Percentiles rank a stretch among this genome's conserved stretches.
Conservation (phyloP, 306 rosid species). For the Rubus idaeus region DNA sequence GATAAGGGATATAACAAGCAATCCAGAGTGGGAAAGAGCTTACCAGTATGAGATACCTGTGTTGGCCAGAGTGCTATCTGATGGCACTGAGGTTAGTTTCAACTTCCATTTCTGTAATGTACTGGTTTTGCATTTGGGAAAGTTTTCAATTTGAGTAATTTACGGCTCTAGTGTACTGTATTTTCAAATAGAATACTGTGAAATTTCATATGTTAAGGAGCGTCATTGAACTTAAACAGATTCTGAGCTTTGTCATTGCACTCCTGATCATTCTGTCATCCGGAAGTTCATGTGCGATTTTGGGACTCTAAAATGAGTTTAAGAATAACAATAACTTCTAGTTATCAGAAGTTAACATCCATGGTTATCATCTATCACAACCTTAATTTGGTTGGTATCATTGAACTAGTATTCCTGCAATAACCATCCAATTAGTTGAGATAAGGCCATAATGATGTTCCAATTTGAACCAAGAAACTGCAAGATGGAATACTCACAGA, state of each 20-base stretch:
- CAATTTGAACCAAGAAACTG: neutral
- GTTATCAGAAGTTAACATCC: neutral
- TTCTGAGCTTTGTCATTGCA: neutral
- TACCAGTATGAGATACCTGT: conserved; percentile 93
- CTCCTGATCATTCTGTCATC: neutral
- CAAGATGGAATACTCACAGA: neutral
- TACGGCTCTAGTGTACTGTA: neutral
- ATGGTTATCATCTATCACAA: neutral
- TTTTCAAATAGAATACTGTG: neutral
- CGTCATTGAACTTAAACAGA: neutral
- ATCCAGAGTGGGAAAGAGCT: conserved; percentile 81
- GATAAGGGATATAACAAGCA: conserved; percentile 82
- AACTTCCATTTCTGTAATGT: neutral
- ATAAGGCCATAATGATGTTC: neutral
- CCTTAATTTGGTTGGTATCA: neutral
- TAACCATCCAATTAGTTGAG: neutral
- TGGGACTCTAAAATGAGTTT: neutral
- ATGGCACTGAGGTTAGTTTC: conserved; percentile 87
- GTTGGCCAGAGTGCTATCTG: conserved; percentile 66
- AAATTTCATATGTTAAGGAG: neutral
- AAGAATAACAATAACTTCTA: neutral
- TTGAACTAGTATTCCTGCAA: neutral
- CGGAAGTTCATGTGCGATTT: neutral
- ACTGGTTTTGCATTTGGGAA: conserved; percentile 13
- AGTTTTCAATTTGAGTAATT: neutral